A percentile compares a stretch with the other conserved stretches of the same genome.
Evolutionary conservation across 2,329 filamentous ascomycete genomes (phyloP).

Genomic region (Fusarium nisikadoi): DNA sequence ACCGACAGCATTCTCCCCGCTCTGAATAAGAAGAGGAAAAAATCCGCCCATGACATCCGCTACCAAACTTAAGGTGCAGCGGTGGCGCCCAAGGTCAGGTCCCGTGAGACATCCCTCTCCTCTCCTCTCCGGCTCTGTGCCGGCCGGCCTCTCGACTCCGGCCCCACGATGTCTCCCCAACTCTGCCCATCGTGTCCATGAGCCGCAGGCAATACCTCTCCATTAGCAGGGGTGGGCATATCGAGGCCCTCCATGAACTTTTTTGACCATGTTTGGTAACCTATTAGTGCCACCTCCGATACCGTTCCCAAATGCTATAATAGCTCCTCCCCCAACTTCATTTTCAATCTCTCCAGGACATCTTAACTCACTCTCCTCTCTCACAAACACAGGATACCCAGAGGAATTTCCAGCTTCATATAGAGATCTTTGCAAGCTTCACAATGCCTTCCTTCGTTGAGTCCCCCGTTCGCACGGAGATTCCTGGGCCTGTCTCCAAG

Average conservation of each 20-base stretch:
- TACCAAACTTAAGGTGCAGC: not conserved
- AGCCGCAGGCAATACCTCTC: conserved; percentile 30
- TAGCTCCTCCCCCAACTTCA: conserved; percentile 37
- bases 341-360: conserved; percentile 31
- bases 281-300: conserved; percentile 31
- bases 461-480: conserved; percentile 50
- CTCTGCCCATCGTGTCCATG: conserved; percentile 27
- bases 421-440: conserved; percentile 23
- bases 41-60: not conserved
- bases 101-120: conserved; percentile 35
- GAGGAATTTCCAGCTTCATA: conserved; percentile 16
- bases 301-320: conserved; percentile 42
- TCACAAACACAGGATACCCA: conserved; percentile 21
- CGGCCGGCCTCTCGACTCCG: conserved; percentile 43
- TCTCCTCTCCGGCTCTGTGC: conserved; percentile 39
- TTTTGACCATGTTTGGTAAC: conserved; percentile 17
- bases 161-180: conserved; percentile 38
- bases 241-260: conserved; percentile 34
- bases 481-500: conserved; percentile 54
- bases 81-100: conserved; percentile 36
- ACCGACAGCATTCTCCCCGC: not conserved
- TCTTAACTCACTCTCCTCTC: conserved; percentile 28
- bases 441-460: conserved; percentile 50
- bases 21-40: not conserved
- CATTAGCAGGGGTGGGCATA: conserved; percentile 15